A percentile compares a stretch with the other conserved stretches of the same genome.
Evolutionary conservation across 176 grass and related monocot species (phyloP).

Genomic region (Echinochloa phyllopogon): DNA sequence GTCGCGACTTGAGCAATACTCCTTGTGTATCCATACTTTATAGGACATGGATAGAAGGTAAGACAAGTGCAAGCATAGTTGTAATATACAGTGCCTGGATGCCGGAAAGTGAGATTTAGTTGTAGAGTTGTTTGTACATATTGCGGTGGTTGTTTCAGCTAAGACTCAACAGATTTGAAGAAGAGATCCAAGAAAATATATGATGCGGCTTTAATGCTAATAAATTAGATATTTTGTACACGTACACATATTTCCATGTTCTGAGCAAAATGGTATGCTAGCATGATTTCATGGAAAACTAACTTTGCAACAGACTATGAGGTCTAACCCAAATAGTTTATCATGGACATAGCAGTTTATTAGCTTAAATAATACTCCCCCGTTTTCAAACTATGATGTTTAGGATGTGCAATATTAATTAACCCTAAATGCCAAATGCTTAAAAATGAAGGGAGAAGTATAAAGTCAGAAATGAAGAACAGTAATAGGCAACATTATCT

Average conservation of each 20-base stretch:
- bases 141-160: constrained; percentile 33
- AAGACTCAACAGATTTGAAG: constrained; percentile 26
- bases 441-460: background rate
- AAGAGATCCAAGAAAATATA: constrained; percentile 38
- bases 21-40: constrained; percentile 61
- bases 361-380: too few relatives aligned
- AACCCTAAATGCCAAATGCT: too few relatives aligned
- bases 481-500: background rate
- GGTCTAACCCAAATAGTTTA: background rate
- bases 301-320: background rate
- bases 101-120: constrained; percentile 45
- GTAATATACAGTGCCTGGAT: constrained; percentile 43
- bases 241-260: constrained; percentile 28
- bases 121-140: constrained; percentile 62
- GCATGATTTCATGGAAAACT: background rate
- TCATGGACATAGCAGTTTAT: too few relatives aligned
- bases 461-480: background rate
- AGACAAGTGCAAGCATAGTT: constrained; percentile 51
- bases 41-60: constrained; percentile 57
- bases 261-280: background rate
- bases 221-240: constrained; percentile 44
- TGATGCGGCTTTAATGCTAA: constrained; percentile 23
- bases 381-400: too few relatives aligned
- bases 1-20: constrained; percentile 25
- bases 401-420: too few relatives aligned